Conservation (phyloP, 2,329 filamentous ascomycete species). For the Furcasterigmium furcatum region DNA sequence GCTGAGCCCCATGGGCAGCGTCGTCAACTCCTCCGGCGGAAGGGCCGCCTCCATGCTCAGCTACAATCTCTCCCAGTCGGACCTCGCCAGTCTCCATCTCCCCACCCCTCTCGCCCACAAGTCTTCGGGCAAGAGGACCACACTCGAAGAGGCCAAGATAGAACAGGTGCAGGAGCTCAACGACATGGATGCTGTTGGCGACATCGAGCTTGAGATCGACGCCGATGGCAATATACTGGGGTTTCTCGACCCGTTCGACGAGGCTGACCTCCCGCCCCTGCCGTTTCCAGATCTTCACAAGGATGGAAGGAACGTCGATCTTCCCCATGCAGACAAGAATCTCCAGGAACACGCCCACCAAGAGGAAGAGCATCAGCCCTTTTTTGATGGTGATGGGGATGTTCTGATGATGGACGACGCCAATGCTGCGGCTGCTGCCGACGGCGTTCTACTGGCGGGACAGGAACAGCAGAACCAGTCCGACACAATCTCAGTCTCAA, state of each 20-base stretch:
- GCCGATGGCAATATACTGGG: slow-evolving; percentile 46
- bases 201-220: slow-evolving; percentile 48
- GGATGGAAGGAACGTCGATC: too few relatives aligned
- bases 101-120: slow-evolving; percentile 28
- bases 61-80: slow-evolving; percentile 28
- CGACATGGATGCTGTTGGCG: slow-evolving; percentile 31
- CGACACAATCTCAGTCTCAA: too few relatives aligned
- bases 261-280: slow-evolving; percentile 40
- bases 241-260: slow-evolving; percentile 27
- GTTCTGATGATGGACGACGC: background rate
- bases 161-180: slow-evolving; percentile 32
- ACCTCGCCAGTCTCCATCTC: slow-evolving; percentile 25
- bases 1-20: slow-evolving; percentile 37
- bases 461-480: too few relatives aligned
- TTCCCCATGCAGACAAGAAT: background rate
- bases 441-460: too few relatives aligned
- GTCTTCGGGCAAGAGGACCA: slow-evolving; percentile 14
- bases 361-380: background rate
- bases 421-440: too few relatives aligned
- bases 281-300: slow-evolving; percentile 11
- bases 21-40: slow-evolving; percentile 24
- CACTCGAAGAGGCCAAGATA: slow-evolving; percentile 6
- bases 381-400: background rate
- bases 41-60: slow-evolving; percentile 20
- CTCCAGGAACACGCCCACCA: too few relatives aligned